phyloP scores from a whole-genome alignment of 2,329 filamentous ascomycete species.

The Hypoxylon sp. region DNA sequence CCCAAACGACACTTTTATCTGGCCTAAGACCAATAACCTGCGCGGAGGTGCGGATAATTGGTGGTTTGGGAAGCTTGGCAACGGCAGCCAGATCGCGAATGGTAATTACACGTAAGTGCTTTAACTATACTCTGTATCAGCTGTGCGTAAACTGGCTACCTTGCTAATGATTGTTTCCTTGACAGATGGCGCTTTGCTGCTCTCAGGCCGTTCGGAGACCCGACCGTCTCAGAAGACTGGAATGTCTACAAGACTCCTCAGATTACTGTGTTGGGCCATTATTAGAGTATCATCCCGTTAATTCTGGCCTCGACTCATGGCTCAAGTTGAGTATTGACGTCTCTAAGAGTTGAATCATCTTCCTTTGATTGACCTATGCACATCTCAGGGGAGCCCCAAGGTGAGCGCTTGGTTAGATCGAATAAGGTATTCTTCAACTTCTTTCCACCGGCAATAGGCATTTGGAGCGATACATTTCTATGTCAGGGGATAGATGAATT shows the following conservation, averaged over 20 bases:
- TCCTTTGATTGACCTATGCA: neutral
- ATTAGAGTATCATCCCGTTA: constrained; percentile 24
- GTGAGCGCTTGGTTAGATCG: neutral
- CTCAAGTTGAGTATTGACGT: neutral
- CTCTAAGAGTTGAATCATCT: neutral
- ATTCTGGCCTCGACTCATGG: neutral
- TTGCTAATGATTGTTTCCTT: constrained; percentile 3
- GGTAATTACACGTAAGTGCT: constrained; percentile 44
- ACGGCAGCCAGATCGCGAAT: constrained; percentile 41
- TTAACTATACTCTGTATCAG: neutral
- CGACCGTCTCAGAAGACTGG: constrained; percentile 37
- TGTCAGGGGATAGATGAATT: neutral
- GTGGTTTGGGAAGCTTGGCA: constrained; percentile 44
- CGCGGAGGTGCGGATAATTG: constrained; percentile 40
- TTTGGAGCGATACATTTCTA: neutral
- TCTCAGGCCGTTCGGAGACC: constrained; percentile 40
- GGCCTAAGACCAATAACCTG: constrained; percentile 43
- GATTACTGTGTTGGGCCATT: constrained; percentile 42
- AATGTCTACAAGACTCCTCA: constrained; percentile 40
- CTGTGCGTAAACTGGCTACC: neutral
- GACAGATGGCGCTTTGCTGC: constrained; percentile 45
- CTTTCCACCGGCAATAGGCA: neutral
- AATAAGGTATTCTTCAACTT: neutral
- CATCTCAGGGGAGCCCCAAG: no score
- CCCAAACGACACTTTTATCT: constrained; percentile 47